Conservation (phyloP, 805 yeast genomes). For the Metschnikowia chrysomelidarum region DNA sequence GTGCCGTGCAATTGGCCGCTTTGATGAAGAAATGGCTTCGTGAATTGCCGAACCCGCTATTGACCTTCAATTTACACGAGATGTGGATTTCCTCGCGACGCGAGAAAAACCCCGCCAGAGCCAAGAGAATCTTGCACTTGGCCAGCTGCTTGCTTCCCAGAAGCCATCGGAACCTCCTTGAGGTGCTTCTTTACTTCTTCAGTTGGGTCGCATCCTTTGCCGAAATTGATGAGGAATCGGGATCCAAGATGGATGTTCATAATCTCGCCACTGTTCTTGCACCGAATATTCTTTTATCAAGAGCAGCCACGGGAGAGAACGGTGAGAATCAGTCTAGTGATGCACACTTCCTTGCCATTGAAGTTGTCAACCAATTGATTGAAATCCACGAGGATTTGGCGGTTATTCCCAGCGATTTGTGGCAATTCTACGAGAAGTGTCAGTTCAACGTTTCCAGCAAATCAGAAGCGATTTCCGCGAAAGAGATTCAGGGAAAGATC, state of each 20-base stretch:
- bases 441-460: conserved; percentile 29
- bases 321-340: conserved; percentile 48
- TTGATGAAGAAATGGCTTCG: conserved; percentile 86
- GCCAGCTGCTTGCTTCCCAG: conserved; percentile 78
- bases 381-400: conserved; percentile 78
- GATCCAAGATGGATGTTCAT: conserved; percentile 93
- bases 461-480: conserved; percentile 25
- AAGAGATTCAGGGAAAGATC: conserved; percentile 35
- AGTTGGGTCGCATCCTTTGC: conserved; percentile 97
- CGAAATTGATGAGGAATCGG: conserved; percentile 80
- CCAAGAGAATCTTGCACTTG: conserved; percentile 56
- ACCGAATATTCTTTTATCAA: conserved; percentile 79
- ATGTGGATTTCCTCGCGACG: conserved; percentile 71
- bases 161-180: conserved; percentile 78
- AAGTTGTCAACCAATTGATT: conserved; percentile 80
- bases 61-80: conserved; percentile 73
- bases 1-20: conserved; percentile 91
- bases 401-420: conserved; percentile 67
- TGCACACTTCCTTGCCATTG: conserved; percentile 83
- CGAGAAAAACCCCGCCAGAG: conserved; percentile 44
- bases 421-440: conserved; percentile 47
- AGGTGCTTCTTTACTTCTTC: conserved; percentile 80
- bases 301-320: conserved; percentile 34
- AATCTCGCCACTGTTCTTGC: conserved; percentile 94
- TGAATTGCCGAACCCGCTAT: conserved; percentile 87